These are phyloP conservation scores for Rhizopogon roseolus DNA, from an alignment of 768 basidiomycete genomes.

Conservation along the genomic window DNA sequence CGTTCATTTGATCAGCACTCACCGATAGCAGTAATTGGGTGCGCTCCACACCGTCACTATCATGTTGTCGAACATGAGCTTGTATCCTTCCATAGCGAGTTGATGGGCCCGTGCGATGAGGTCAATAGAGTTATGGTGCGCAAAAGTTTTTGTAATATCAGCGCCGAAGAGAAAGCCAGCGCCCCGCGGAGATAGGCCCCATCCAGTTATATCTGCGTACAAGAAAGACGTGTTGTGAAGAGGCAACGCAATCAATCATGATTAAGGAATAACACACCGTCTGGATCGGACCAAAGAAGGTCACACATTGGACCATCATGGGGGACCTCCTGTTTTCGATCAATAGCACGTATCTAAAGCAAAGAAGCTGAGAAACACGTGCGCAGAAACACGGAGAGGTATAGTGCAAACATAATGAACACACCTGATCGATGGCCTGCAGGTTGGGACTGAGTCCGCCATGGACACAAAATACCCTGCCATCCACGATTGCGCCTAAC, in stretches of 20 bases:
- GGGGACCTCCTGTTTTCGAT: conserved; percentile 95
- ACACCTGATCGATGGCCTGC: conserved; percentile 83
- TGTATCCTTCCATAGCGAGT: conserved; percentile 96
- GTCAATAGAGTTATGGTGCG: conserved; percentile 88
- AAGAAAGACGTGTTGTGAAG: conserved; percentile 17
- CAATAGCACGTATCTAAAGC: conserved; percentile 83
- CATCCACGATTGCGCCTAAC: conserved; percentile 94
- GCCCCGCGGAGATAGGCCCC: conserved; percentile 97
- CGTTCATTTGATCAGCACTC: conserved; percentile 23
- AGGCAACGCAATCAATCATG: conserved; percentile 4
- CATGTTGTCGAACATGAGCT: conserved; percentile 92
- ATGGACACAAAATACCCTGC: conserved; percentile 95
- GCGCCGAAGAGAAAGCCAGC: conserved; percentile 95
- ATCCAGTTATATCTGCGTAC: conserved; percentile 75
- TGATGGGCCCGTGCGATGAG: conserved; percentile 97
- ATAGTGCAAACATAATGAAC: conserved; percentile 3
- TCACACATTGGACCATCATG: conserved; percentile 99
- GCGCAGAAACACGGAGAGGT: conserved; percentile 12
- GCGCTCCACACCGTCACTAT: conserved; percentile 99
- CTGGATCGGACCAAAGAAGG: conserved; percentile 98
- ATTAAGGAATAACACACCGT: conserved; percentile 52
- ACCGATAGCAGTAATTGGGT: conserved; percentile 98
- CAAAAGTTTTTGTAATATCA: conserved; percentile 86
- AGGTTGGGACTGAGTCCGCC: conserved; percentile 92
- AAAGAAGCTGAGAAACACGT: conserved; percentile 3